Conservation (phyloP, 345 rosid genomes). For the Linum lewisii region DNA sequence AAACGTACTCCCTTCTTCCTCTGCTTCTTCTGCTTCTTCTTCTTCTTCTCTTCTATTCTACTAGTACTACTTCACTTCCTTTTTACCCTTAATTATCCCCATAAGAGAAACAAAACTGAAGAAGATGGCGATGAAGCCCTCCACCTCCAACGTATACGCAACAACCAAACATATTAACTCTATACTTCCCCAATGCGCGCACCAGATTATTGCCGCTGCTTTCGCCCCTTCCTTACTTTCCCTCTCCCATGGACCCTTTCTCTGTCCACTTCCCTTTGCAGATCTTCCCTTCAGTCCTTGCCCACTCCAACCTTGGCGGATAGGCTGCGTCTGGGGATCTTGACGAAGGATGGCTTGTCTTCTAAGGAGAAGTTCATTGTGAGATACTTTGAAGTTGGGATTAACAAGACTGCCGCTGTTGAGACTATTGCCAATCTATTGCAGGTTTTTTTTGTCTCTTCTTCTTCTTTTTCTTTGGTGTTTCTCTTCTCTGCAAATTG, state of each 20-base stretch:
- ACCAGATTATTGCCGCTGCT: not conserved
- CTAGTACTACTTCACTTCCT: too few species aligned
- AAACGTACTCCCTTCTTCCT: not conserved
- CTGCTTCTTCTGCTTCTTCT: too few species aligned
- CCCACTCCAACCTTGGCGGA: constrained; percentile 29
- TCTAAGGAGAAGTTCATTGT: constrained; percentile 90
- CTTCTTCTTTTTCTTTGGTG: not conserved
- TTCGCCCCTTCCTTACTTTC: not conserved
- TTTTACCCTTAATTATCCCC: not conserved
- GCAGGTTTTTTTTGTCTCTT: constrained; percentile 72
- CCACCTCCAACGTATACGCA: not conserved
- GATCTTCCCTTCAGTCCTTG: not conserved
- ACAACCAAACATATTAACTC: not conserved
- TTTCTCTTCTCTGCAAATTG: too few species aligned
- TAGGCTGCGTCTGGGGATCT: constrained; percentile 52
- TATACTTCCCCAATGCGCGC: not conserved
- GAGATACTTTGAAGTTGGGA: constrained; percentile 86
- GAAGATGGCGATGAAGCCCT: not conserved
- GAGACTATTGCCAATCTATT: constrained; percentile 90
- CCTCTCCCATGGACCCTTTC: not conserved
- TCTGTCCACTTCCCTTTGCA: not conserved
- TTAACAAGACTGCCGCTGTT: constrained; percentile 88
- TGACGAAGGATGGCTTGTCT: constrained; percentile 63
- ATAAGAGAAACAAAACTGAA: not conserved
- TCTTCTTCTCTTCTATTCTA: not conserved